Evolutionary conservation across 805 yeast genomes (phyloP), one percentile per base, ranked within the genome.

Genomic region (Sporopachydermia lactativora): DNA sequence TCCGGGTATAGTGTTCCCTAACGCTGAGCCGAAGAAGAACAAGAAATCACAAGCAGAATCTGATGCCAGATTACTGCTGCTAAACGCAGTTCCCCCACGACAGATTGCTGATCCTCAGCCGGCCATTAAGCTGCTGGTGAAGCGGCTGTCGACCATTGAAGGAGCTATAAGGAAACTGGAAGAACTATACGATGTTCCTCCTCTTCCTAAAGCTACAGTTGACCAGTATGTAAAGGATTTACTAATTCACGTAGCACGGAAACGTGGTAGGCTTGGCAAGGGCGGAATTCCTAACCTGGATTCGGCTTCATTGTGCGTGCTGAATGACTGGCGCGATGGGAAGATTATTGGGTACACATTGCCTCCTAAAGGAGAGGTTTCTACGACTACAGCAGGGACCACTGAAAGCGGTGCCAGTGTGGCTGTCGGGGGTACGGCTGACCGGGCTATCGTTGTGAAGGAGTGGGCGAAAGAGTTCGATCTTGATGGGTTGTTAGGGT

Each of bases 271-370:
- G 60, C 67, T 92, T 47, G 85, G 95, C 39, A 81, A 74, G 54
- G 95, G 96, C 36, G 98, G 98, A 55, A 62, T 92, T 44, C 95
- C 97, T 43, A 86, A 92, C 58, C 59, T 92, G 47, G 80, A 75
- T 44, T 70, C 88, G 47, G 95, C 97, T 5, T 95, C 94, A 31
- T 58, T 73, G 52, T 68, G 81, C 31, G 80, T 92, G 8, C 67
- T 92, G 54, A 84, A 74, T 52, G 98, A 92, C 62, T 92, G 97
- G 97, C 77, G 96, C 62, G 96, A 88, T 59, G 98, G 98, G 44
- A 75, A 92, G 57, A 76, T 92, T 52, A 61, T 79, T 42, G 95
- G 96, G 38, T 92, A 96, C 95, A 75, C 83, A 2, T 62, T 77
- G 51, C 95, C 95, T n/a, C 53, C 58, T 16, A 45, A 50, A 13